phyloP scores from a whole-genome alignment of 306 rosid species.

The Canavalia ensiformis region DNA sequence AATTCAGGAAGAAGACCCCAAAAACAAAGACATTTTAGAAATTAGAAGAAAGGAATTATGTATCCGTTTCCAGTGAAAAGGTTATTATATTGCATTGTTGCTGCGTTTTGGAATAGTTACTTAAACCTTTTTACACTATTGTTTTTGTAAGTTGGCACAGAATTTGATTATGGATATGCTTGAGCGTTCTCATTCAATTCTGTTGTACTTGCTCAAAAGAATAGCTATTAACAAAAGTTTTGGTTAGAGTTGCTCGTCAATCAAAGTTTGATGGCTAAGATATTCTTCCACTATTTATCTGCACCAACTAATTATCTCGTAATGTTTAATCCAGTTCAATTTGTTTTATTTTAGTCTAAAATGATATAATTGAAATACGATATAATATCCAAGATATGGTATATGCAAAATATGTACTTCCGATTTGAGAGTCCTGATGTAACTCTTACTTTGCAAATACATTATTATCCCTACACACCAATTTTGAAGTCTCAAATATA shows the following conservation, averaged over 20 bases:
- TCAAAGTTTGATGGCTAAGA: neutral
- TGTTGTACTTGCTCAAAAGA: constrained; percentile 27
- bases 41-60: constrained; percentile 33
- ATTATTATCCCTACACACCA: neutral
- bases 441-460: no score
- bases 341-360: neutral
- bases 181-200: constrained; percentile 22
- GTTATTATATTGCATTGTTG: constrained; percentile 43
- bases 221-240: constrained; percentile 17
- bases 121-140: constrained; percentile 27
- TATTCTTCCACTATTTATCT: neutral
- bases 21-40: constrained; percentile 72
- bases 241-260: constrained; percentile 37
- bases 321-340: constrained; percentile 26
- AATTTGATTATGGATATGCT: constrained; percentile 41
- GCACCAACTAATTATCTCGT: neutral
- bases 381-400: neutral
- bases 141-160: constrained; percentile 35
- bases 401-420: neutral
- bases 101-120: constrained; percentile 42
- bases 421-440: neutral
- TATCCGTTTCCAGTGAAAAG: constrained; percentile 32
- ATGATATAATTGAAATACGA: neutral
- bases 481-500: neutral
- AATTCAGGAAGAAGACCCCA: constrained; percentile 72